Base-by-base conservation (phyloP, 768 basidiomycete species). In the Suillus subaureus region DNA sequence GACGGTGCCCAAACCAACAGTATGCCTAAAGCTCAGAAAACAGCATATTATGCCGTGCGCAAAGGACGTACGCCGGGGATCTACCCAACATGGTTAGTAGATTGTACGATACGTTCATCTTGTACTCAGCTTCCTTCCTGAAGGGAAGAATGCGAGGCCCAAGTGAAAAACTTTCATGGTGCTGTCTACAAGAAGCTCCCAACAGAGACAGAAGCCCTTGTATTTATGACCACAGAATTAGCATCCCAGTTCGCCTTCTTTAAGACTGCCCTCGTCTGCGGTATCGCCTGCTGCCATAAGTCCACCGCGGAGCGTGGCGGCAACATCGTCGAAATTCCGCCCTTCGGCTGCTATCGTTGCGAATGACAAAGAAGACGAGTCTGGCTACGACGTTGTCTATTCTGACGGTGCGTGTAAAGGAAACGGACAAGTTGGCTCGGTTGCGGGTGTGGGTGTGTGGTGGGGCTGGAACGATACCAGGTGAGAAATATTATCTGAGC, bases 391-490 rank as follows among this genome's bases (percentile, higher is more conserved):
- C 49, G 79, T 91, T 15, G 95, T 95, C 1, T 97, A 93, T 70
- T 89, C 85, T 23, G 96, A 98, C 75, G 96, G 96, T 13, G 91
- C 94, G 7, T 95, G 94, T 68, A 87, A 85, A 71, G 87, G 89
- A 2, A 98, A 98, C 72, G 96, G 96, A 0, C 78, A 87, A 71
- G 37, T 35, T 3, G 86, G 84, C 1, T 84, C 91, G 0, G 68
- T 85, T 49, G 96, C 94, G 1, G 96, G 96, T 1, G 78, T 95
- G 51, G 96, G 96, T 0, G 93, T 98, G 0, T 98, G 89, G 87
- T 98, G 93, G 92, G 93, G 90, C 0, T 77, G 73, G 12, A 73
- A 82, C 65, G 91, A 94, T 75, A 75, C 85, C 39, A 81, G 91
- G 91, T 87, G 55, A 58, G 77, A 65, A 23, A 26, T 37, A 13